Evolutionary conservation across 2,329 filamentous ascomycete species (phyloP).

Genomic region (Beauveria brongniartii): DNA sequence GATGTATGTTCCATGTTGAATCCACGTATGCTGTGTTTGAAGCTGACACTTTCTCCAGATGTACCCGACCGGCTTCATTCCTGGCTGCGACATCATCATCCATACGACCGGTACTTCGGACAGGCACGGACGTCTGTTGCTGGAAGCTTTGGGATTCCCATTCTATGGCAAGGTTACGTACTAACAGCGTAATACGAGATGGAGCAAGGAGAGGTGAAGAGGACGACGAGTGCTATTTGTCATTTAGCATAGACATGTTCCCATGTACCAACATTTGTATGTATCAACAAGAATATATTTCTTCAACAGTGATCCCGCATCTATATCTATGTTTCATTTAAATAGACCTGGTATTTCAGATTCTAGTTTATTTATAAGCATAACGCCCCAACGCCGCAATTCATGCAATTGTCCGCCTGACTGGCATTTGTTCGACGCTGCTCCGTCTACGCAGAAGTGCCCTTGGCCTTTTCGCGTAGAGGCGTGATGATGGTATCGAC

Average conservation of each 20-base stretch:
- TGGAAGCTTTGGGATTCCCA: slow-evolving; percentile 43
- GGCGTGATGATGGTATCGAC: slow-evolving; percentile 67
- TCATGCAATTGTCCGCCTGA: slow-evolving; percentile 20
- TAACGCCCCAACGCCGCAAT: slow-evolving; percentile 27
- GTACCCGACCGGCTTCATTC: slow-evolving; percentile 64
- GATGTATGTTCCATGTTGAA: slow-evolving; percentile 54
- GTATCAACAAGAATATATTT: slow-evolving; percentile 7
- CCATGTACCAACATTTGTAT: slow-evolving; percentile 13
- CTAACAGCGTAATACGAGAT: slow-evolving; percentile 14
- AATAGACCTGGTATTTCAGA: background rate
- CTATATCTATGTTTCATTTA: background rate
- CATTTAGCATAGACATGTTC: slow-evolving; percentile 12
- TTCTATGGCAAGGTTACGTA: slow-evolving; percentile 66
- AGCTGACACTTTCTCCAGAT: slow-evolving; percentile 32
- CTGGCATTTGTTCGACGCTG: slow-evolving; percentile 3
- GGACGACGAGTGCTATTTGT: slow-evolving; percentile 13
- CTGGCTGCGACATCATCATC: slow-evolving; percentile 74
- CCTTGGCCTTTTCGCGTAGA: slow-evolving; percentile 47
- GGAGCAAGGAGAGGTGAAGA: background rate
- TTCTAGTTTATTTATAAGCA: background rate
- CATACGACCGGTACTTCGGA: slow-evolving; percentile 81
- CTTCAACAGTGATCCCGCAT: background rate
- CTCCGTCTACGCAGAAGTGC: slow-evolving; percentile 15
- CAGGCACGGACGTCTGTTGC: slow-evolving; percentile 70
- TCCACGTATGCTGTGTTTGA: background rate